Base-by-base conservation (phyloP, 2,329 filamentous ascomycete species). In the Colletotrichum theobromicola region DNA sequence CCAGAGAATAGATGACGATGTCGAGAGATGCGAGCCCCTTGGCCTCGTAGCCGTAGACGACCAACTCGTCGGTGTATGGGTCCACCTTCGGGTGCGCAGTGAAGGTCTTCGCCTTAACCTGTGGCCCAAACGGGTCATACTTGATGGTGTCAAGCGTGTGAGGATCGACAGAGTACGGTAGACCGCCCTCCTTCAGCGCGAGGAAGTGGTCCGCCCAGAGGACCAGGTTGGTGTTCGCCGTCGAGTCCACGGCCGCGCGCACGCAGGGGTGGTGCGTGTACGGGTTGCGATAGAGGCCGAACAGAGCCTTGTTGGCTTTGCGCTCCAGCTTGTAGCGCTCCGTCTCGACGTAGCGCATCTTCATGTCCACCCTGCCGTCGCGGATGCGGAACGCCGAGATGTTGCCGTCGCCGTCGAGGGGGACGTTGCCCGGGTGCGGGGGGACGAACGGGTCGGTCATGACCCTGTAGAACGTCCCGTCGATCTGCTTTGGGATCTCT, bases 161-260 rank as follows among this genome's bases (percentile, higher is more conserved):
- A 0, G 84, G 84, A 71, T 87, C 83, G 72, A 86, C 77, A 0
- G 83, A 81, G 70, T 83, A 87, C 0, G 87, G 85, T n/a, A 82
- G 84, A 0, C 83, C 82, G 61, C 84, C 82, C 71, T 91, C 89
- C 76, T 89, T 90, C 37, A 83, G 81, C 0, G 87, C 87, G 2
- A 89, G 81, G 16, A 90, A 78, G 13, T 86, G 82, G 2, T 86
- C 86, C 21, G 85, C 82, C 83, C 86, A 90, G 76, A 84, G 86
- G 4, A 90, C 79, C 5, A 90, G 80, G 72, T 90, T 90, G 1
- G 88, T 90, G 73, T 90, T 90, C 4, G 87, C 84, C 0, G 84
- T 85, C 18, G 76, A 82, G 62, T 82, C 77, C 16, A 84, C 81
- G 2, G 81, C 81, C 57, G 82, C 82, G 21, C 77, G 76, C 6